Conservation (phyloP, 768 basidiomycete genomes). For the Trametes cinnabarina region DNA sequence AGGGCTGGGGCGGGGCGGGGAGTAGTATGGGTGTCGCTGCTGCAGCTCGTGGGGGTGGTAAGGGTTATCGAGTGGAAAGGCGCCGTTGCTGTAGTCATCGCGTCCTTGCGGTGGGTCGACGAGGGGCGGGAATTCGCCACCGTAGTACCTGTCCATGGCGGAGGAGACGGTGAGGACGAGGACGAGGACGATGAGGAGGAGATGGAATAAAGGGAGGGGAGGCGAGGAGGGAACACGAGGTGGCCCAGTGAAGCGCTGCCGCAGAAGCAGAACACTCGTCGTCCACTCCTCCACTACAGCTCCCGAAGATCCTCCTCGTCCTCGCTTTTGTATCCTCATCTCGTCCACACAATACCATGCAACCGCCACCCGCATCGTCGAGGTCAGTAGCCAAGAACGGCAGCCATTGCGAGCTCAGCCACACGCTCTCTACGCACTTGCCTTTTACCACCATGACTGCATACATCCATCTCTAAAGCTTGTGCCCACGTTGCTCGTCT, state of each 20-base stretch:
- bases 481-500: background rate
- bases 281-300: too few relatives aligned
- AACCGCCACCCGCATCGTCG: too few relatives aligned
- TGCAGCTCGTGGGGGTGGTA: conserved; percentile 3
- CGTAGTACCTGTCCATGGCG: conserved; percentile 14
- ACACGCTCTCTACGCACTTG: background rate
- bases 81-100: background rate
- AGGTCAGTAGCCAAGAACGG: background rate
- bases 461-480: background rate
- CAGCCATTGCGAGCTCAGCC: too few relatives aligned
- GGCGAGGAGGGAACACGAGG: background rate
- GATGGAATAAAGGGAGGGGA: conserved; percentile 14
- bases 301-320: too few relatives aligned
- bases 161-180: background rate
- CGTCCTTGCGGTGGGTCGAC: conserved; percentile 7
- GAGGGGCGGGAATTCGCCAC: conserved; percentile 22
- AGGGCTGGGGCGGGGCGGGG: background rate
- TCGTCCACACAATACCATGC: too few relatives aligned
- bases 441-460: background rate
- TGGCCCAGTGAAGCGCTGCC: too few relatives aligned
- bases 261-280: too few relatives aligned
- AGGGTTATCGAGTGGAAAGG: background rate
- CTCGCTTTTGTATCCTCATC: too few relatives aligned
- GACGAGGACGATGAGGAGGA: conserved; percentile 9
- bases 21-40: background rate